Percentiles rank a stretch among this genome's conserved stretches.
Conservation (phyloP, 441 rosid genomes). For the Francoa sonchifolia region DNA sequence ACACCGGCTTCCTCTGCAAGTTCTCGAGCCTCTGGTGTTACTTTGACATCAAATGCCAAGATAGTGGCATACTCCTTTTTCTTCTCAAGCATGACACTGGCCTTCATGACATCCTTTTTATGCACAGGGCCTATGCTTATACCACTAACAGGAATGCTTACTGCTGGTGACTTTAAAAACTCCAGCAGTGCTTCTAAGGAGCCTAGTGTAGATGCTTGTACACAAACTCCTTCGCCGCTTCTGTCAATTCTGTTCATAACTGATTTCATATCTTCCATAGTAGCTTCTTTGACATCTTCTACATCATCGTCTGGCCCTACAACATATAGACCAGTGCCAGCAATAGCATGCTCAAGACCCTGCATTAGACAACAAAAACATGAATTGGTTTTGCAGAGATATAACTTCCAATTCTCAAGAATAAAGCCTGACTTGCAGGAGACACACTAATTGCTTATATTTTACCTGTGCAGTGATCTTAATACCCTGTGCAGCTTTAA, state of each 20-base stretch:
- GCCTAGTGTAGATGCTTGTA: constrained; percentile 90
- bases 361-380: constrained; percentile 18
- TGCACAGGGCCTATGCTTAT: constrained; percentile 87
- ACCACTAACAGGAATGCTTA: constrained; percentile 80
- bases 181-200: constrained; percentile 93
- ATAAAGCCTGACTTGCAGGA: too few relatives aligned
- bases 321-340: constrained; percentile 78
- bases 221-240: constrained; percentile 88
- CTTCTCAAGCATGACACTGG: constrained; percentile 95
- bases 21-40: constrained; percentile 80
- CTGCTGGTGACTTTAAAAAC: constrained; percentile 73
- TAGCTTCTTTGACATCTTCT: constrained; percentile 52
- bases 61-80: constrained; percentile 82
- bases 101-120: constrained; percentile 87
- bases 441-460: constrained; percentile 1
- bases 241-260: constrained; percentile 77
- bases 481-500: constrained; percentile 93
- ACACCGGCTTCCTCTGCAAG: constrained; percentile 82
- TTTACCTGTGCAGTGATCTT: constrained; percentile 87
- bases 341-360: constrained; percentile 94
- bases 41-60: constrained; percentile 92
- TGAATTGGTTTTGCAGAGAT: constrained; percentile 4
- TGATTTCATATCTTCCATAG: constrained; percentile 78
- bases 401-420: not conserved
- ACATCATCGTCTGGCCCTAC: constrained; percentile 71